Conservation (phyloP, 495 filamentous ascomycete species). For the Penicilliopsis zonata region DNA sequence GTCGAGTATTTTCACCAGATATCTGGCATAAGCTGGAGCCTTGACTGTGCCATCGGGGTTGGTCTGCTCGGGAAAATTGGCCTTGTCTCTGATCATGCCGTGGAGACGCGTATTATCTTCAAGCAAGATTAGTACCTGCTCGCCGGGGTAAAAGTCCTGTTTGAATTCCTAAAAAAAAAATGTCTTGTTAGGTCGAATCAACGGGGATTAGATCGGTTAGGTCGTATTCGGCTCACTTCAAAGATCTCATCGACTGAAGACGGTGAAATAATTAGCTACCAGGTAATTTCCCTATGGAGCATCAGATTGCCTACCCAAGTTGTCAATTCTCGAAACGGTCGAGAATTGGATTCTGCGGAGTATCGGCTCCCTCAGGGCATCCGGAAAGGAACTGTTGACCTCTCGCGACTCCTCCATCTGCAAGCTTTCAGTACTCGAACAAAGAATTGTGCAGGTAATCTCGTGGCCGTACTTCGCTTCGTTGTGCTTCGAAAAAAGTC, state of each 20-base stretch:
- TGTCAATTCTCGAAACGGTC: conserved; percentile 81
- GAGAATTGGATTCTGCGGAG: conserved; percentile 84
- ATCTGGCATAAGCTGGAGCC: conserved; percentile 57
- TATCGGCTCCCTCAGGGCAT: conserved; percentile 82
- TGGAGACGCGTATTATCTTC: conserved; percentile 57
- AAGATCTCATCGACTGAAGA: conserved; percentile 52
- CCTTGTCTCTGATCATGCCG: conserved; percentile 78
- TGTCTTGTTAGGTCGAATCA: conserved; percentile 18
- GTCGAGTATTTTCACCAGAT: conserved; percentile 64
- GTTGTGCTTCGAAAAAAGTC: conserved; percentile 86
- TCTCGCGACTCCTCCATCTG: conserved; percentile 77
- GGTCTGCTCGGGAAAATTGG: conserved; percentile 53
- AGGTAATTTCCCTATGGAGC: not conserved
- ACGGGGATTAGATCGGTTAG: not conserved
- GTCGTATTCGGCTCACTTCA: conserved; percentile 34
- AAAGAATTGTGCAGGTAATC: too few relatives aligned
- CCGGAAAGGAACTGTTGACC: conserved; percentile 84
- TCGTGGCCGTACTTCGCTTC: conserved; percentile 70
- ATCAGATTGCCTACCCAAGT: conserved; percentile 49
- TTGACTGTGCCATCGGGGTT: conserved; percentile 54
- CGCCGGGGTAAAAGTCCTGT: conserved; percentile 86
- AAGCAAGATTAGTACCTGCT: conserved; percentile 64
- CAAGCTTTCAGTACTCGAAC: not conserved
- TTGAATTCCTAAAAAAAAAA: conserved; percentile 77
- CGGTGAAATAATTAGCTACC: too few relatives aligned